A percentile compares a stretch with the other conserved stretches of the same genome.
These are phyloP conservation scores for Taphrina confusa DNA, from an alignment of 1,139 yeast genomes.

Conservation along the genomic window DNA sequence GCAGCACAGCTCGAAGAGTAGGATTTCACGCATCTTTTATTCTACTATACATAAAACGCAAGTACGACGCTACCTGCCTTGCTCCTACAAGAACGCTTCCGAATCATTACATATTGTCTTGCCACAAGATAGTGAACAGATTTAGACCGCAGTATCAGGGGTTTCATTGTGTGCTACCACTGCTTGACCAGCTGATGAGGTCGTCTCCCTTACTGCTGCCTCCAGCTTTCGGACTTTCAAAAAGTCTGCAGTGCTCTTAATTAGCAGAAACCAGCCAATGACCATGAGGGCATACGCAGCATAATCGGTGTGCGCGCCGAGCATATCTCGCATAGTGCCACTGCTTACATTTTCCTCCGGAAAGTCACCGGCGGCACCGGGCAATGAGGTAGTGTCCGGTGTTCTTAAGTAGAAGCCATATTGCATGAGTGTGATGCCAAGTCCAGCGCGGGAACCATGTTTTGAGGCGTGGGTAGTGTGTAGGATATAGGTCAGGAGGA, in stretches of 20 bases:
- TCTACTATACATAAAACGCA: neutral
- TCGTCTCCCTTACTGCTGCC: constrained; percentile 52
- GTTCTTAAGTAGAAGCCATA: constrained; percentile 77
- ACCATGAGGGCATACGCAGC: constrained; percentile 62
- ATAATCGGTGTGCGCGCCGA: constrained; percentile 47
- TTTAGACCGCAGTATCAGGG: constrained; percentile 33
- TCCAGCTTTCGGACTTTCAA: constrained; percentile 78
- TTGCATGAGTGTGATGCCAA: constrained; percentile 79
- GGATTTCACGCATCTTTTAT: no score
- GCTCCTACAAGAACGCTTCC: neutral
- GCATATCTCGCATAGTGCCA: constrained; percentile 43
- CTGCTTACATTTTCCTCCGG: constrained; percentile 52
- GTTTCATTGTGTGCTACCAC: constrained; percentile 34
- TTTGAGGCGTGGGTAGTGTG: constrained; percentile 98
- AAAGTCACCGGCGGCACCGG: constrained; percentile 50
- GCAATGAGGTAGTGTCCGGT: constrained; percentile 45
- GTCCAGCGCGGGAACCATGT: constrained; percentile 90
- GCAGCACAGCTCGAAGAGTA: no score
- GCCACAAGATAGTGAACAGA: neutral
- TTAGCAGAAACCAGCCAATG: constrained; percentile 65
- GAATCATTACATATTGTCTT: neutral
- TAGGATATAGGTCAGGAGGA: constrained; percentile 79
- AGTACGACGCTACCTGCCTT: constrained; percentile 7
- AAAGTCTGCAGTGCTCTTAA: constrained; percentile 71
- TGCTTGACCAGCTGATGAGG: constrained; percentile 36